Evolutionary conservation across 768 basidiomycete species (phyloP).

Genomic region (Pleurotus tuoliensis): DNA sequence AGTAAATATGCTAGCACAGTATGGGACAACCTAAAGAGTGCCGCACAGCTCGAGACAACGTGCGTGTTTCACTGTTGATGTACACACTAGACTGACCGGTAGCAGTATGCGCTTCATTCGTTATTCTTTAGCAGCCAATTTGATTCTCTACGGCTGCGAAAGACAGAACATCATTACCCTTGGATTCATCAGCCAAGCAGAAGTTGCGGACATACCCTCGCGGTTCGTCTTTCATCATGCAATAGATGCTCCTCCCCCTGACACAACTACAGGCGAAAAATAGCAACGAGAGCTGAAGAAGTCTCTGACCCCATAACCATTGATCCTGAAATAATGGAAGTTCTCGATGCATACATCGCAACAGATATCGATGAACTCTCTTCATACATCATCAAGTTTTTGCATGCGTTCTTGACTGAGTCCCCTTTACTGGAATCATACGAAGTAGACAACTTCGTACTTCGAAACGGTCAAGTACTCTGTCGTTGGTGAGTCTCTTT

Average conservation of each 20-base stretch:
- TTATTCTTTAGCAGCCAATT: conserved; percentile 54
- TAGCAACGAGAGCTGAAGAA: conserved; percentile 34
- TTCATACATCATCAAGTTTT: conserved; percentile 56
- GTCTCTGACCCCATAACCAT: conserved; percentile 59
- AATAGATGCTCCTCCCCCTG: background rate
- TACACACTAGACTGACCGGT: background rate
- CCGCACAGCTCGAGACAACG: conserved; percentile 25
- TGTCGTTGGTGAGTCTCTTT: conserved; percentile 46
- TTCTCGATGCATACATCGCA: conserved; percentile 47
- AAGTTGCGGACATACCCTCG: conserved; percentile 49
- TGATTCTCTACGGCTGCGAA: conserved; percentile 67
- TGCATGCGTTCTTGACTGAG: conserved; percentile 55
- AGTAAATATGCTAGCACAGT: conserved; percentile 33
- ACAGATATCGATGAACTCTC: conserved; percentile 45
- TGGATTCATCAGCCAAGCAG: conserved; percentile 44
- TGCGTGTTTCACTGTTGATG: background rate
- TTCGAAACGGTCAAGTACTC: conserved; percentile 58
- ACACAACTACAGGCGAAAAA: conserved; percentile 39
- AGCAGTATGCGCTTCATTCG: conserved; percentile 50
- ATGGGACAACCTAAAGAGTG: conserved; percentile 27
- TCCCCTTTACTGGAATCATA: conserved; percentile 59
- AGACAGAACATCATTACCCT: conserved; percentile 38
- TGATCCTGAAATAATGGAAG: conserved; percentile 51
- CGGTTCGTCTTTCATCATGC: conserved; percentile 37
- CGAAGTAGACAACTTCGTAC: conserved; percentile 71